Evolutionary conservation across 1,284 basidiomycete genomes (phyloP).

Genomic region (Leccinum subrobustum): DNA sequence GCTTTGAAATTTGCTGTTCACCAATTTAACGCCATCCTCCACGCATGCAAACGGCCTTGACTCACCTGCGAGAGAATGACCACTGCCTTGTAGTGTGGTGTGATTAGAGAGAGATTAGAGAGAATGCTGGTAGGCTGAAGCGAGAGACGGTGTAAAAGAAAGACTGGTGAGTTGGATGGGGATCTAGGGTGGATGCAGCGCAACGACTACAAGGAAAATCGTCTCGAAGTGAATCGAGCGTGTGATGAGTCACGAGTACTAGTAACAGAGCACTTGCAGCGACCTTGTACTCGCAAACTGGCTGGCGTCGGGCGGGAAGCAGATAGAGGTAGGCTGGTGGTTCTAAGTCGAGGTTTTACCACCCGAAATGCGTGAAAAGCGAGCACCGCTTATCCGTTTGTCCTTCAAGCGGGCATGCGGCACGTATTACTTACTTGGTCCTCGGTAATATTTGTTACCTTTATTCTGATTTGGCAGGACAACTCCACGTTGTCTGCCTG

Average conservation of each 20-base stretch:
- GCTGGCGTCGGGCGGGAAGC: conserved; percentile 22
- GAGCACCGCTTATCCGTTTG: conserved; percentile 48
- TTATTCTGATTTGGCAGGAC: conserved; percentile 33
- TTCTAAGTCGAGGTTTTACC: conserved; percentile 30
- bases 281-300: conserved; percentile 29
- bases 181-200: conserved; percentile 25
- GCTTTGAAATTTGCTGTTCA: conserved; percentile 16
- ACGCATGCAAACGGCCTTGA: conserved; percentile 4
- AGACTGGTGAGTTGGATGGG: conserved; percentile 42
- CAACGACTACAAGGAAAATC: conserved; percentile 30
- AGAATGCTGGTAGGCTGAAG: conserved; percentile 21
- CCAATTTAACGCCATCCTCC: conserved; percentile 7
- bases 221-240: conserved; percentile 56
- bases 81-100: conserved; percentile 12
- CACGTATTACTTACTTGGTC: conserved; percentile 35
- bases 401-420: conserved; percentile 35
- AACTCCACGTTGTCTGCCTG: conserved; percentile 66
- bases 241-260: conserved; percentile 16
- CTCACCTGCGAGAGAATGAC: conserved; percentile 20
- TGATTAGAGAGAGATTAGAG: conserved; percentile 24
- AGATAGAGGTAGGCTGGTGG: conserved; percentile 26
- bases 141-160: conserved; percentile 45
- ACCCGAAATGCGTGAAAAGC: conserved; percentile 45
- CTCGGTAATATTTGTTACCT: conserved; percentile 32
- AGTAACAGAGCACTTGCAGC: conserved; percentile 23